A percentile compares a stretch with the other conserved stretches of the same genome.
Evolutionary conservation across 2,329 filamentous ascomycete genomes (phyloP).

Genomic region (Colletotrichum sidae): DNA sequence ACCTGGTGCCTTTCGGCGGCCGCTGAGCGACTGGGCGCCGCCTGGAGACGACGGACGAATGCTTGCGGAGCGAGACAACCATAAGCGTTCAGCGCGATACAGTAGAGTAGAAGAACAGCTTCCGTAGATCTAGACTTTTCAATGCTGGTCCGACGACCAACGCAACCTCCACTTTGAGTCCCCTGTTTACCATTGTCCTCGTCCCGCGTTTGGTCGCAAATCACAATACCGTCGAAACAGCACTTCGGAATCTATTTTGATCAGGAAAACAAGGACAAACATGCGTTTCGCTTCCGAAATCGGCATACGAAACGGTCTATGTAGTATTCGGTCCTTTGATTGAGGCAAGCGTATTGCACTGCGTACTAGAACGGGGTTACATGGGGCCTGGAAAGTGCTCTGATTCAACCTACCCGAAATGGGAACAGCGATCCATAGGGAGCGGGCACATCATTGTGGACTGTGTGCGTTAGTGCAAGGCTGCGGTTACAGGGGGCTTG

Average conservation of each 20-base stretch:
- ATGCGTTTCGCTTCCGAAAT: no score
- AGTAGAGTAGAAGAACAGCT: slow-evolving; percentile 6
- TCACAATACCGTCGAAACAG: no score
- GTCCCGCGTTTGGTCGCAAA: no score
- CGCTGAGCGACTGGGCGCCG: slow-evolving; percentile 52
- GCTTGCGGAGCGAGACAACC: slow-evolving; percentile 32
- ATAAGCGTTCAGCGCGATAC: not conserved
- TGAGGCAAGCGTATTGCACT: not conserved
- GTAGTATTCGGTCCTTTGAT: not conserved
- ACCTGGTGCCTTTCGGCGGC: slow-evolving; percentile 44
- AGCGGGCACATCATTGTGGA: slow-evolving; percentile 2
- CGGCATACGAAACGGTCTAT: not conserved
- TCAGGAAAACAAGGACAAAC: not conserved
- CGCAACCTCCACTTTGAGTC: no score
- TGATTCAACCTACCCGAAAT: slow-evolving; percentile 18
- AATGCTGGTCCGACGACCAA: no score
- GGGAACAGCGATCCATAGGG: slow-evolving; percentile 6
- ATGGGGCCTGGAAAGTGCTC: not conserved
- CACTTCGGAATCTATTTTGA: not conserved
- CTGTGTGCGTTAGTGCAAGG: slow-evolving; percentile 32
- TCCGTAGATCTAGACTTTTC: not conserved
- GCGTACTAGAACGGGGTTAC: not conserved
- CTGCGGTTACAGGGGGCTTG: slow-evolving; percentile 30
- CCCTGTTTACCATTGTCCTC: no score
- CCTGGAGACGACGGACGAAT: slow-evolving; percentile 52